Base-by-base conservation (phyloP, 805 yeast species). In the Metschnikowia henanensis region DNA sequence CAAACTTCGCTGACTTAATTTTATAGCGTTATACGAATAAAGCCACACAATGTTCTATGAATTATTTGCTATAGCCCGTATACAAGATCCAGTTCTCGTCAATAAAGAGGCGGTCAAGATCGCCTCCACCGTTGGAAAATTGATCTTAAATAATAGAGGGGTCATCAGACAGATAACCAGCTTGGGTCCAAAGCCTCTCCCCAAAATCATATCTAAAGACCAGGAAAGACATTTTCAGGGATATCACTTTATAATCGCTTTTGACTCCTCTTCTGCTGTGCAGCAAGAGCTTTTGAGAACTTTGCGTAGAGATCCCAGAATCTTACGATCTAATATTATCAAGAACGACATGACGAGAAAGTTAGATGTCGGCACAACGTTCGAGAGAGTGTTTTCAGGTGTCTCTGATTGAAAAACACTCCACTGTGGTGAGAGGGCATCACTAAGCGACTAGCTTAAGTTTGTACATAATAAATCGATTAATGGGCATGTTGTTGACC, bases 211-310 rank as follows among this genome's bases (percentile, higher is more conserved):
- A 67, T 80, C 83, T 52, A 87, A 87, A 60, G 89, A 89, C 59
- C 95, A 90, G 59, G 95, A 91, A 60, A 77, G 81, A 48, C 95
- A 91, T 65, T 88, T 88, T 61, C 91, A 88, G 61, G 98, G 97
- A 2, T 83, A 85, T 46, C 91, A 88, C 56, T 92, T 94, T 58
- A 65, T 86, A 46, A 80, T 92, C 82, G 73, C 87, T 17, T 94
- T 92, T 61, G 98, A 94, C 62, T 77, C 90, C 1, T 84, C 94
- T 35, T 77, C 92, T 13, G 81, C 84, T 29, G 97, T 88, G 7
- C 97, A 92, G 64, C 78, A 83, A 38, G 96, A 90, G 68, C 80
- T 94, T 45, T 67, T 83, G 51, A 78, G 95, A 67, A 81, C 94
- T 4, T 68, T 92, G 51, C 81, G 84, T 57, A 79, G 81, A 47